Evolutionary conservation across 2,329 filamentous ascomycete genomes (phyloP).

Genomic region (Fusarium succisae): DNA sequence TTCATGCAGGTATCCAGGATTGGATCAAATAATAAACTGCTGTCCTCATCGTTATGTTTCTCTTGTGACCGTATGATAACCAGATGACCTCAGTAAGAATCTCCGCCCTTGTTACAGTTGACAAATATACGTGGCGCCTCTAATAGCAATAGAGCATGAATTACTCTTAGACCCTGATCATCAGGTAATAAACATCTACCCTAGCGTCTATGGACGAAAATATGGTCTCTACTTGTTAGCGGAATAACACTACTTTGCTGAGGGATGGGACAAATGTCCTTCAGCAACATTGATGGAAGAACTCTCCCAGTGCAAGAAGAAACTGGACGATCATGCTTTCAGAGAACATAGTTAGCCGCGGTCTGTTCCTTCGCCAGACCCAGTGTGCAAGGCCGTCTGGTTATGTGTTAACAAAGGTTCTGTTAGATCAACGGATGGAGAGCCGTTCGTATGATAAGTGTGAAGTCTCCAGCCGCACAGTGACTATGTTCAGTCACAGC

Average conservation of each 20-base stretch:
- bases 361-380: no score
- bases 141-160: rapidly evolving
- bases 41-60: not conserved
- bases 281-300: not conserved
- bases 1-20: no score
- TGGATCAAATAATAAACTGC: not conserved
- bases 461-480: rapidly evolving
- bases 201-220: not conserved
- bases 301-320: not conserved
- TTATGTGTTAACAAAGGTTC: not conserved
- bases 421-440: not conserved
- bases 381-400: not conserved
- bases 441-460: not conserved
- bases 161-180: not conserved
- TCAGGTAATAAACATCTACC: rapidly evolving
- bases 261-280: no score
- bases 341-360: not conserved
- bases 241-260: no score
- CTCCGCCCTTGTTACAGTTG: rapidly evolving
- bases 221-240: not conserved
- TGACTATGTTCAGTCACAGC: not conserved
- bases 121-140: rapidly evolving
- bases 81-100: not conserved
- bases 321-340: rapidly evolving
- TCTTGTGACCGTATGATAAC: not conserved